Conservation (phyloP, 2,329 filamentous ascomycete genomes). For the Colletotrichum orchidophilum region DNA sequence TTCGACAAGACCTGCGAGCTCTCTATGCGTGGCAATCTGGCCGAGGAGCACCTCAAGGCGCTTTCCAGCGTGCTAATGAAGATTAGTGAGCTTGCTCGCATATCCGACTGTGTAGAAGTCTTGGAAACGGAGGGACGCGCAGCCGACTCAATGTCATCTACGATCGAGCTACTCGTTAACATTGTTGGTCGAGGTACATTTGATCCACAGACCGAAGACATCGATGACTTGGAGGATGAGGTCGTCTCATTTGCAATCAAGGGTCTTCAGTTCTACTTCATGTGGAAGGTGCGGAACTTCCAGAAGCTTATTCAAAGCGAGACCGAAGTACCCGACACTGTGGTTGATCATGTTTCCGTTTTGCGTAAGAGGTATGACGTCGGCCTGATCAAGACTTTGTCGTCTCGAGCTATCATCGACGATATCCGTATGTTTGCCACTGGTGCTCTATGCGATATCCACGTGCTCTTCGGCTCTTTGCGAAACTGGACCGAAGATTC, state of each 20-base stretch:
- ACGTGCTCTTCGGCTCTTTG: constrained; percentile 81
- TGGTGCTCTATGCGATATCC: constrained; percentile 82
- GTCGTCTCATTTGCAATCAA: constrained; percentile 81
- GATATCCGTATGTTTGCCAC: constrained; percentile 80
- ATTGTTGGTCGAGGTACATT: constrained; percentile 80
- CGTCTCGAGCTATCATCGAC: constrained; percentile 76
- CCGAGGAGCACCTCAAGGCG: constrained; percentile 71
- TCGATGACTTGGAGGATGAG: constrained; percentile 82
- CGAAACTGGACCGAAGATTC: constrained; percentile 60
- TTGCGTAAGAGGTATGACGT: constrained; percentile 66
- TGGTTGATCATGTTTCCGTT: constrained; percentile 68
- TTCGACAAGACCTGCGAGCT: constrained; percentile 78
- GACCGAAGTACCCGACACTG: constrained; percentile 62
- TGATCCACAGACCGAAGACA: constrained; percentile 73
- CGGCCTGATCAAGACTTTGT: constrained; percentile 74
- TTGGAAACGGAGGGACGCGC: constrained; percentile 71
- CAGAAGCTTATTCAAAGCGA: constrained; percentile 64
- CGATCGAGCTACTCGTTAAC: constrained; percentile 76
- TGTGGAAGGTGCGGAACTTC: constrained; percentile 84
- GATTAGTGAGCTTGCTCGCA: constrained; percentile 81
- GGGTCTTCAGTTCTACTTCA: constrained; percentile 86
- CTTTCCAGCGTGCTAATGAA: constrained; percentile 80
- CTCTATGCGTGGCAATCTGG: constrained; percentile 74
- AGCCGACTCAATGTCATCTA: constrained; percentile 56
- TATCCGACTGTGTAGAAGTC: constrained; percentile 79